Conservation (phyloP, 2,329 filamentous ascomycete genomes). For the Didymella keratinophila region DNA sequence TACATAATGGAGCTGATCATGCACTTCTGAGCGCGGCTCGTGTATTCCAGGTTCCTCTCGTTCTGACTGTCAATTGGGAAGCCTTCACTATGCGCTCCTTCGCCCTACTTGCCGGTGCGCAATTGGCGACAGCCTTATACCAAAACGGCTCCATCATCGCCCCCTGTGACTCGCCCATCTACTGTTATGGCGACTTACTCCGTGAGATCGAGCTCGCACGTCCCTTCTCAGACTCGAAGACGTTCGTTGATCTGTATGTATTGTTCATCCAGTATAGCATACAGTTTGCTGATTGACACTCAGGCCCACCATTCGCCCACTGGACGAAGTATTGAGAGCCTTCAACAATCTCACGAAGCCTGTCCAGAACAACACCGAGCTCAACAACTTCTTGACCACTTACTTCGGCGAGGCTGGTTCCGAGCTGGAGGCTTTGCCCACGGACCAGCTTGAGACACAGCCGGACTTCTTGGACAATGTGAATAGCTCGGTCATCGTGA, state of each 20-base stretch:
- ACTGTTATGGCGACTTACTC: conserved; percentile 71
- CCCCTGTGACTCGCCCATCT: conserved; percentile 72
- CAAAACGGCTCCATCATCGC: conserved; percentile 67
- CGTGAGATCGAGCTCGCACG: conserved; percentile 68
- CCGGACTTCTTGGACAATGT: conserved; percentile 65
- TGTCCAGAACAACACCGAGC: conserved; percentile 68
- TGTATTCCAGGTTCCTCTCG: conserved; percentile 1
- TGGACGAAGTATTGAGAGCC: conserved; percentile 68
- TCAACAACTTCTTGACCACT: conserved; percentile 67
- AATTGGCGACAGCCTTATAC: conserved; percentile 58
- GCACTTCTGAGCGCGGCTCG: background rate
- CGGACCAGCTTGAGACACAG: conserved; percentile 62
- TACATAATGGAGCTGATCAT: conserved; percentile 11
- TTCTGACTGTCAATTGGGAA: conserved; percentile 8
- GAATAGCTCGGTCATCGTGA: conserved; percentile 64
- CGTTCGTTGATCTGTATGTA: conserved; percentile 66
- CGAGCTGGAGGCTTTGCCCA: conserved; percentile 65
- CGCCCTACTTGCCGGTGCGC: conserved; percentile 29
- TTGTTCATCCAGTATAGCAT: too few species aligned
- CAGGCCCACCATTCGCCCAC: conserved; percentile 67
- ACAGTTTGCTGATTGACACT: conserved; percentile 7
- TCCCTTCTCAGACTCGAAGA: conserved; percentile 73
- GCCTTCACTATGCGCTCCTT: conserved; percentile 26
- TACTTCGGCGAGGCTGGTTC: conserved; percentile 71
- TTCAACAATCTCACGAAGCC: conserved; percentile 68